Base-by-base conservation (phyloP, 2,329 filamentous ascomycete species). In the Zopfia rhizophila region DNA sequence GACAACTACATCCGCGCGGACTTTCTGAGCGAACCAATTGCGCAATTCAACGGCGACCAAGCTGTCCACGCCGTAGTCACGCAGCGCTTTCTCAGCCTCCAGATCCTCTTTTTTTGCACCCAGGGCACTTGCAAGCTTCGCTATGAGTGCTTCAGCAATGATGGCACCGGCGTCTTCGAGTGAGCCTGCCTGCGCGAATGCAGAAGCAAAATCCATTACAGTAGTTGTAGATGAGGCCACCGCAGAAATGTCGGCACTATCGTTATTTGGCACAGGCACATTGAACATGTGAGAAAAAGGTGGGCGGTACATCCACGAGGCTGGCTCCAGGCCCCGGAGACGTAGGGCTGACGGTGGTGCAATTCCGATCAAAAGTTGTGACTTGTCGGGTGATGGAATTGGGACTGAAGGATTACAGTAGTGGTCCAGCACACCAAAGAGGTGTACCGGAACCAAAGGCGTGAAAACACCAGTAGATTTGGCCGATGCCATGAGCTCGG, bases 21-120 rank as follows among this genome's bases (percentile, higher is more conserved):
- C 31, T 25, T 75, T 62, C 36, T 76, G 75, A 11, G 72, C 22
- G 42, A 80, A 76, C 78, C 78, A 82, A 2, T 72, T 63, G 0
- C 77, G 72, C 2, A 75, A 28, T 14, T 72, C 66, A 2, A 74
- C 70, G 0, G 69, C 68, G 11, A 70, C 40, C 2, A 74, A 53
- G 2, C 70, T 72, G 47, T 74, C 72, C 5, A 72, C 44, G 3
- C 70, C 62, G 11, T 68, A 58, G 27, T 73, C 68, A 6, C 53
- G 35, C 12, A 68, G 41, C 2, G 66, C 51, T 14, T 53, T 60
- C 6, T 28, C 45, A 2, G 55, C 46, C 19, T 66, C 56, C 5
- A 63, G 48, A 23, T 64, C 59, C 1, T 66, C 63, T 10, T 42
- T 38, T 13, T 39, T 38, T 1, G 1, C 53, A 31, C 42, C 48